These are phyloP conservation scores for Russula abietina DNA, from an alignment of 768 basidiomycete species.

Conservation along the genomic window DNA sequence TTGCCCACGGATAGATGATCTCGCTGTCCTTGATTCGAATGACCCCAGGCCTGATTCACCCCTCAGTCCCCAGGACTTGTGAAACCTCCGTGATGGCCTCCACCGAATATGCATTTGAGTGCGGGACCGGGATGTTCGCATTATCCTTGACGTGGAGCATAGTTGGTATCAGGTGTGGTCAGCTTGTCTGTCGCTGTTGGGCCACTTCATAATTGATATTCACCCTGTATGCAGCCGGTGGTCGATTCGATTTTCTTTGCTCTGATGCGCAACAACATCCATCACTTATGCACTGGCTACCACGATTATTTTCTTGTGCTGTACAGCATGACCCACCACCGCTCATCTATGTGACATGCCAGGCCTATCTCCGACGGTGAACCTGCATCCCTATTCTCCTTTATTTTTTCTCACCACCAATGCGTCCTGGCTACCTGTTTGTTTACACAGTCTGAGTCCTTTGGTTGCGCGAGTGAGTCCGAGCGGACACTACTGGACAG, in stretches of 20 bases:
- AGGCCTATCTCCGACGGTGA: too few relatives aligned
- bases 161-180: too few relatives aligned
- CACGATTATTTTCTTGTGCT: background rate
- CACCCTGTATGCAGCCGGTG: too few relatives aligned
- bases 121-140: slow-evolving; percentile 51
- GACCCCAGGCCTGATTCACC: slow-evolving; percentile 24
- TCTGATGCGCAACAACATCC: slow-evolving; percentile 49
- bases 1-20: slow-evolving; percentile 51
- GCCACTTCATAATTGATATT: background rate
- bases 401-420: too few relatives aligned
- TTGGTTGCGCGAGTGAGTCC: too few relatives aligned
- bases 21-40: slow-evolving; percentile 41
- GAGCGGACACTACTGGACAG: too few relatives aligned
- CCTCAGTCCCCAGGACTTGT: slow-evolving; percentile 52
- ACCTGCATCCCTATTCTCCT: too few relatives aligned
- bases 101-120: slow-evolving; percentile 59
- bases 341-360: too few relatives aligned
- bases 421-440: too few relatives aligned
- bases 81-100: slow-evolving; percentile 57
- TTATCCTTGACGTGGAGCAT: slow-evolving; percentile 85
- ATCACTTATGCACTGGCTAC: slow-evolving; percentile 14
- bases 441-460: too few relatives aligned
- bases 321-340: background rate
- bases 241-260: slow-evolving; percentile 70
- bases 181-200: background rate